These are phyloP conservation scores for Malbranchea zuffiana DNA, from an alignment of 2,329 filamentous ascomycete genomes.

Conservation along the genomic window DNA sequence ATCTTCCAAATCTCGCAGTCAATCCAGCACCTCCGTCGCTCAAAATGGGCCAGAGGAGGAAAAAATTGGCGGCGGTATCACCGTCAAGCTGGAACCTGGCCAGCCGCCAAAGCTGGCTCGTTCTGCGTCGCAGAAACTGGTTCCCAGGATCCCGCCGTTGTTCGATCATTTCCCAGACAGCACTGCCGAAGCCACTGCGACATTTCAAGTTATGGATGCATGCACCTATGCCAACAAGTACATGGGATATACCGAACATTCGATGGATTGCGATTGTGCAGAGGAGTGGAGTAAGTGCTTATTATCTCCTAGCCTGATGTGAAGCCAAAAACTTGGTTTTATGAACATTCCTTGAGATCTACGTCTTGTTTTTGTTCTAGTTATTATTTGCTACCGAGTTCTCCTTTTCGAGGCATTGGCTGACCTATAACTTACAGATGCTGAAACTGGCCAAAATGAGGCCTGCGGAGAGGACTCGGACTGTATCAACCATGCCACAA, in stretches of 20 bases:
- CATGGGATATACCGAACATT: slow-evolving; percentile 83
- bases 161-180: slow-evolving; percentile 68
- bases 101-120: slow-evolving; percentile 62
- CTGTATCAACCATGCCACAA: slow-evolving; percentile 96
- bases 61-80: slow-evolving; percentile 49
- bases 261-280: slow-evolving; percentile 86
- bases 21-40: slow-evolving; percentile 22
- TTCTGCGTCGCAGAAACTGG: slow-evolving; percentile 60
- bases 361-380: not conserved
- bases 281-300: slow-evolving; percentile 79
- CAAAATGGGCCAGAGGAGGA: slow-evolving; percentile 39
- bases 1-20: slow-evolving; percentile 17
- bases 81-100: slow-evolving; percentile 52
- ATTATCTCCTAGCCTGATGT: slow-evolving; percentile 11
- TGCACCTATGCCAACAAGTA: slow-evolving; percentile 88
- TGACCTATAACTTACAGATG: slow-evolving; percentile 41
- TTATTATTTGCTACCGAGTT: not conserved
- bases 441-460: slow-evolving; percentile 50
- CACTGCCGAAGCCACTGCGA: slow-evolving; percentile 61
- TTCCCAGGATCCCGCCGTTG: slow-evolving; percentile 51
- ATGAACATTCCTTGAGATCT: not conserved
- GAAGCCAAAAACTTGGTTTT: not conserved
- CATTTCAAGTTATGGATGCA: slow-evolving; percentile 70
- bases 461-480: slow-evolving; percentile 94
- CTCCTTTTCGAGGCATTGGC: too few relatives aligned